Base-by-base conservation (phyloP, 768 basidiomycete genomes). In the Tylopilus vinaceipallidus region DNA sequence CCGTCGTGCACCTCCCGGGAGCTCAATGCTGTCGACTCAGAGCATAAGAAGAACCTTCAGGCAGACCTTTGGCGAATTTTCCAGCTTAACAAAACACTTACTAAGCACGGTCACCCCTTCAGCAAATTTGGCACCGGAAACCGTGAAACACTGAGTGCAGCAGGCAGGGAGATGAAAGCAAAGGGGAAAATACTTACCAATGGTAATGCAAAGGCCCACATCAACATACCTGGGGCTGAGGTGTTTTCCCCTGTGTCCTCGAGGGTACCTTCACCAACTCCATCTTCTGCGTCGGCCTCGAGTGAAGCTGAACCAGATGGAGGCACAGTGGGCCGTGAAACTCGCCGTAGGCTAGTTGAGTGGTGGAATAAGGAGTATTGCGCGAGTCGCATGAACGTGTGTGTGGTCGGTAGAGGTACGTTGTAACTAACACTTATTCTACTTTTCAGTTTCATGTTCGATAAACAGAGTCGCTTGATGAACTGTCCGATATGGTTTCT, bases 1-100 rank as follows among this genome's bases (percentile, higher is more conserved):
- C 81, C 88, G 0, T 89, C 87, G 4, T 91, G 92, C 63, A 94
- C 92, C 1, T 76, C 82, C 23, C 82, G 93, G 27, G 95, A 99
- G 71, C 76, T 97, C 54, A 93, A 93, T 58, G 95, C 97, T 1
- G 95, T 99, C 35, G 88, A 99, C 66, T 95, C 92, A 0, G 97
- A 99, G 66, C 86, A 98, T 75, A 91, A 92, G 73, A 95, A 97
- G 74, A 99, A 98, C 64, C 81, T 89, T 40, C 95, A 95, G 65
- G 73, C 77, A 3, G 93, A 98, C 63, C 73, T 85, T 61, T 95
- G 93, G 89, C 83, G 95, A n/a, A 83, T 95, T 49, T 98, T 89
- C 70, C 95, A 99, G 67, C 71, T 98, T 22, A 91, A 89, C 69
- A 98, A 98, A 68, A 78, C 86, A 58, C 80, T 95, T 42, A 86